Base-by-base conservation (phyloP, 441 rosid genomes). In the Theobroma grandiflorum region DNA sequence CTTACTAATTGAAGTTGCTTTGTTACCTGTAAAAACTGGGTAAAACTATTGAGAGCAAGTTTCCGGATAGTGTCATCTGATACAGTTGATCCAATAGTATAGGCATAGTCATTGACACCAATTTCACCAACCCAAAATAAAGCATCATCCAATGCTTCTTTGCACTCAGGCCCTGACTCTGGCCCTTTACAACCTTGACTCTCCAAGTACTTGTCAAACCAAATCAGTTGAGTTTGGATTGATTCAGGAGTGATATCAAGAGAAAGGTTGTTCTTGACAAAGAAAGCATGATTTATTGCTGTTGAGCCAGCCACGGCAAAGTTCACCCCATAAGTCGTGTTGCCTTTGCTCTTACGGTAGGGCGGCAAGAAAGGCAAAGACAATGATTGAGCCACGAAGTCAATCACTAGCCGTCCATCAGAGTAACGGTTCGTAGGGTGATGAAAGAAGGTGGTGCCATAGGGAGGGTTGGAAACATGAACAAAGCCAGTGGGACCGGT, bases 251-350 rank as follows among this genome's bases (percentile, higher is more conserved):
- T 92, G 59, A 85, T 62, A 79, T 90, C 93, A 37, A 96, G 83
- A 63, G 65, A 85, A n/a, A 96, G 89, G 64, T 93, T 94, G 83
- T 94, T 96, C 85, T 83, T 87, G 52, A 84, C 91, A 79, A 96
- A 96, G 87, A 91, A 96, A 0, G 85, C 89, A 69, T 96, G 93
- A 31, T 88, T 88, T 35, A 96, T 92, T 2, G 89, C 92, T 12
- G 98, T 96, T 7, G 98, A 86, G 15, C 99, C 99, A 10, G 92
- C 97, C 2, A 96, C 95, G 18, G 99, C 98, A 20, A 96, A 96
- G 84, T 94, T 93, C 43, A 94, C 89, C n/a, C 99, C 96, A 81
- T 82, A 3, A 78, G 82, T 10, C 11, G 63, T 81, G 35, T 81
- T 73, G 11, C 82, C 76, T 35, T 79, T 78, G 67, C 75, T 78